Evolutionary conservation across 2,329 filamentous ascomycete genomes (phyloP).

Genomic region (Aspergillus intermedius): DNA sequence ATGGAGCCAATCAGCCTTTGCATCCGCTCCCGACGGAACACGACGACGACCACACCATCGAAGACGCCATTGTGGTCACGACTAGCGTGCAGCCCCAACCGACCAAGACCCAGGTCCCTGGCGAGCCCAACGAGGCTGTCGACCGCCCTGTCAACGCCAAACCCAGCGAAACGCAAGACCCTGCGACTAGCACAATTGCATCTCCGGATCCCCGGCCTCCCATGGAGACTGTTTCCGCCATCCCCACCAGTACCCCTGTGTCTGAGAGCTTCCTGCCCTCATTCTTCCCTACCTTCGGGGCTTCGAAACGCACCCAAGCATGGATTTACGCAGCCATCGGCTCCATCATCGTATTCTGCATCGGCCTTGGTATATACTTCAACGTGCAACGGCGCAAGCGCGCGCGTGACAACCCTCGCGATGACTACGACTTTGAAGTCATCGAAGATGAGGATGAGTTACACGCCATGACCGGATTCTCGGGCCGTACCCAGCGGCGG

Average conservation of each 20-base stretch:
- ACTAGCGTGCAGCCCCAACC: slow-evolving; percentile 51
- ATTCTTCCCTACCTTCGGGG: slow-evolving; percentile 83
- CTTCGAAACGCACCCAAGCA: slow-evolving; percentile 75
- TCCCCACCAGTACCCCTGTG: slow-evolving; percentile 28
- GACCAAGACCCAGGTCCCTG: slow-evolving; percentile 40
- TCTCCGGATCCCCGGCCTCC: slow-evolving; percentile 18
- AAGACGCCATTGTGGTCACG: slow-evolving; percentile 55
- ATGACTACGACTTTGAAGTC: slow-evolving; percentile 91
- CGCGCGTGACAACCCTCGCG: slow-evolving; percentile 65
- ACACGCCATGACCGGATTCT: slow-evolving; percentile 42
- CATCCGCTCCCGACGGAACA: slow-evolving; percentile 76
- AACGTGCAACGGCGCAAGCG: slow-evolving; percentile 71
- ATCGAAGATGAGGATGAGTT: slow-evolving; percentile 70
- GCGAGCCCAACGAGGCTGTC: slow-evolving; percentile 56
- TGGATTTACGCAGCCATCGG: slow-evolving; percentile 88
- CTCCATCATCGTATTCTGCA: slow-evolving; percentile 81
- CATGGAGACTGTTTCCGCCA: slow-evolving; percentile 18
- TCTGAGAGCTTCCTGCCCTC: slow-evolving; percentile 64
- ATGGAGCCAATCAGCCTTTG: slow-evolving; percentile 63
- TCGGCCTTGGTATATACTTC: slow-evolving; percentile 72
- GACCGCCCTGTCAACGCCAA: slow-evolving; percentile 60
- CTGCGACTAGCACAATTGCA: slow-evolving; percentile 18
- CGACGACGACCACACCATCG: slow-evolving; percentile 76
- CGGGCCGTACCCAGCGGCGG: slow-evolving; percentile 45
- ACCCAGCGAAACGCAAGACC: slow-evolving; percentile 34